A percentile compares a stretch with the other conserved stretches of the same genome.
phyloP scores from a whole-genome alignment of 73 alveolate species.

The Paramecium primaurelia region DNA sequence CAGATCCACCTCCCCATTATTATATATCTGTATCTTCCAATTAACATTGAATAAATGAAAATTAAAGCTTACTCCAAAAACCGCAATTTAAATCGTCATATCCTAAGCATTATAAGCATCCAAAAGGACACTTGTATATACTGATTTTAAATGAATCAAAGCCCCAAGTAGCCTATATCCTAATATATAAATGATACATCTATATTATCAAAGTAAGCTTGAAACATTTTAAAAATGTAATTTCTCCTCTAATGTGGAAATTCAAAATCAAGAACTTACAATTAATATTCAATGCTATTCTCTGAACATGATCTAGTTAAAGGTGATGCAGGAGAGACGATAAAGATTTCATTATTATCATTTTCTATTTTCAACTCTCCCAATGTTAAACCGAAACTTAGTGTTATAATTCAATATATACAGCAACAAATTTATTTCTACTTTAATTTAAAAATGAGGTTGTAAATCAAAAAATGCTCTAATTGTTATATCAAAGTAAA shows the following conservation, averaged over 20 bases:
- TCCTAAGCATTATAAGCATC: neutral
- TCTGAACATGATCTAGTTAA: neutral
- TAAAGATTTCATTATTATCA: neutral
- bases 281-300: neutral
- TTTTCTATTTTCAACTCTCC: neutral
- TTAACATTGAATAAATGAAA: neutral
- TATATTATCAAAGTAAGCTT: too few species aligned
- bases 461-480: neutral
- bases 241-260: neutral
- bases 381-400: neutral
- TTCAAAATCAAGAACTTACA: neutral
- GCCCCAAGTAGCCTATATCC: neutral
- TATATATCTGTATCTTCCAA: neutral
- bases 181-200: neutral
- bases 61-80: neutral
- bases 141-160: neutral
- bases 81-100: neutral
- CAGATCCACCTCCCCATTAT: neutral
- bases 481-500: neutral
- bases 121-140: neutral
- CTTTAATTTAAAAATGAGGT: neutral
- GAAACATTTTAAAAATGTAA: neutral
- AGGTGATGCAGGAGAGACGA: neutral
- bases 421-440: neutral
- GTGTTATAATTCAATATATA: neutral